phyloP scores from a whole-genome alignment of 352 stramenopile genomes.

The Phytopythium aichiense region DNA sequence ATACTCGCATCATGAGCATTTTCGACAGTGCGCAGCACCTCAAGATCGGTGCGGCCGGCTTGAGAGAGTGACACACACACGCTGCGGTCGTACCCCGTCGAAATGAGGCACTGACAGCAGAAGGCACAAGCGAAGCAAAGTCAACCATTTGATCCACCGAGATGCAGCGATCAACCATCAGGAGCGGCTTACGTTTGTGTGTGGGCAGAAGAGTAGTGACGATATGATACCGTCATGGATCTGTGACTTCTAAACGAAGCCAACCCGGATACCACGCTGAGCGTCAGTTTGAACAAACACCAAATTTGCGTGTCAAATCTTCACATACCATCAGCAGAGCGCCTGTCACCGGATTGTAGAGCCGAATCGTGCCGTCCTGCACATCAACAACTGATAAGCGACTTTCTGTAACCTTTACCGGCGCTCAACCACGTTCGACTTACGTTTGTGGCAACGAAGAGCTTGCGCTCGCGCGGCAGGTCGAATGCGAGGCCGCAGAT shows the following conservation, averaged over 20 bases:
- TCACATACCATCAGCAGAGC: slow-evolving; percentile 36
- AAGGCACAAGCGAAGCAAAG: neutral
- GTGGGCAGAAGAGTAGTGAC: slow-evolving; percentile 53
- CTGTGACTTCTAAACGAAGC: slow-evolving; percentile 30
- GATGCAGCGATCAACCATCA: neutral
- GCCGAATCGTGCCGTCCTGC: slow-evolving; percentile 53
- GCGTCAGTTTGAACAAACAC: neutral
- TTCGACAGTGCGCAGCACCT: slow-evolving; percentile 58
- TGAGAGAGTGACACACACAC: slow-evolving; percentile 50
- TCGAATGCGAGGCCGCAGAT: slow-evolving; percentile 63
- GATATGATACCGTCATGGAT: slow-evolving; percentile 58
- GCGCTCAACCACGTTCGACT: slow-evolving; percentile 6
- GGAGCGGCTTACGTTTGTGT: slow-evolving; percentile 33
- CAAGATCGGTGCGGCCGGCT: slow-evolving; percentile 40
- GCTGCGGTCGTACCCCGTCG: slow-evolving; percentile 51
- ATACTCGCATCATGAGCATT: slow-evolving; percentile 61
- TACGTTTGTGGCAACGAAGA: slow-evolving; percentile 67
- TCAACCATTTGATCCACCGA: neutral
- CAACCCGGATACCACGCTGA: neutral
- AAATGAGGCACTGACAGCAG: slow-evolving; percentile 47
- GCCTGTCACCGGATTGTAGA: slow-evolving; percentile 72
- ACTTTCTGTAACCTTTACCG: neutral
- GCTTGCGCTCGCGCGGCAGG: slow-evolving; percentile 53
- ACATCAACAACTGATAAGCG: neutral
- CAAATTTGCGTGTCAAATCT: neutral